Percentiles rank a stretch among this genome's conserved stretches.
Evolutionary conservation across 2,329 filamentous ascomycete genomes (phyloP).

Genomic region (Diaporthe ampelina): DNA sequence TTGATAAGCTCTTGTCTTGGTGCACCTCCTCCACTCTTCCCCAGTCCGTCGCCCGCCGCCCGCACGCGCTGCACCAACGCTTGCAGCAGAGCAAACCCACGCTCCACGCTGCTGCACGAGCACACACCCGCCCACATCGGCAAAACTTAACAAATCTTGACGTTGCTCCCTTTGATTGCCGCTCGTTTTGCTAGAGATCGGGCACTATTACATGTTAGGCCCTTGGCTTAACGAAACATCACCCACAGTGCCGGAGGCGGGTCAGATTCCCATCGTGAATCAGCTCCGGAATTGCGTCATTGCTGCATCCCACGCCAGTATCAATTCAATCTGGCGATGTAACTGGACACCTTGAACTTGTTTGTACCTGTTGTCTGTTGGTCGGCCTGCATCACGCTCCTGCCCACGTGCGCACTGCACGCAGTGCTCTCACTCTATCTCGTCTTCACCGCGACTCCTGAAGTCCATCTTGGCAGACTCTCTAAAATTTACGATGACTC

Average conservation of each 20-base stretch:
- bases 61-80: not conserved
- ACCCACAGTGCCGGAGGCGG: not conserved
- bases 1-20: constrained; percentile 15
- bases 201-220: constrained; percentile 25
- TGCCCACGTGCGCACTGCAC: not conserved
- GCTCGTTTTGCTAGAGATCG: constrained; percentile 4
- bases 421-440: not conserved
- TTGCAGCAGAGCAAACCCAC: not conserved
- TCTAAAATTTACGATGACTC: constrained; percentile 25
- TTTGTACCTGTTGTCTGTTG: not conserved
- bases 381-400: not conserved
- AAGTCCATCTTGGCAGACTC: not conserved
- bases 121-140: constrained; percentile 17
- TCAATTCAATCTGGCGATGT: not conserved
- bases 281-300: constrained; percentile 24
- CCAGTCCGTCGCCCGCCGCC: not conserved
- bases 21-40: too few species aligned
- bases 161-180: not conserved
- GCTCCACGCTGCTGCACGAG: too few species aligned
- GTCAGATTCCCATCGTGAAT: not conserved
- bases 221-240: constrained; percentile 28
- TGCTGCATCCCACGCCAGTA: not conserved
- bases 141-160: constrained; percentile 20
- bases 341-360: not conserved
- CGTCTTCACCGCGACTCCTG: constrained; percentile 3